Percentiles rank a stretch among this genome's conserved stretches.
These are phyloP conservation scores for Pleodorina starrii DNA, from an alignment of 139 green algal species.

Conservation along the genomic window DNA sequence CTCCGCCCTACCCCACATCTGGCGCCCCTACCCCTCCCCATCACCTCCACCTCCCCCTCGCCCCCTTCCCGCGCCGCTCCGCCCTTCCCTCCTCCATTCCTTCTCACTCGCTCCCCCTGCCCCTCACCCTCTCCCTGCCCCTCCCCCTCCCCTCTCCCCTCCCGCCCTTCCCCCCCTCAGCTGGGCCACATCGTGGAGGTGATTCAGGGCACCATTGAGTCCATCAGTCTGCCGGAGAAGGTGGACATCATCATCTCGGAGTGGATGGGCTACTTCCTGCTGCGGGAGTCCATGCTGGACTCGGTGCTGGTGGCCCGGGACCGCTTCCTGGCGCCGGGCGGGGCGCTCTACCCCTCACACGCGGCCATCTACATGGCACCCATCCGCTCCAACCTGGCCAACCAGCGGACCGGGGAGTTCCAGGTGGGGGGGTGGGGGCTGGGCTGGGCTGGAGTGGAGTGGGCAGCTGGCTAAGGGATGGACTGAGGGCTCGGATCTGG, in stretches of 20 bases:
- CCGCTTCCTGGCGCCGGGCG: constrained; percentile 93
- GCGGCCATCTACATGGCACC: constrained; percentile 92
- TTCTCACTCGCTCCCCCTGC: too few relatives aligned
- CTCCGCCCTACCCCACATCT: too few relatives aligned
- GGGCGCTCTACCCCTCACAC: constrained; percentile 94
- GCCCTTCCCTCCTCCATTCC: too few relatives aligned
- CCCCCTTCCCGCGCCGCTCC: too few relatives aligned
- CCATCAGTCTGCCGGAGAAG: constrained; percentile 96
- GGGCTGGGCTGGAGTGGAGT: too few relatives aligned
- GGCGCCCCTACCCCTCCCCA: too few relatives aligned
- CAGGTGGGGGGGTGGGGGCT: constrained; percentile 71
- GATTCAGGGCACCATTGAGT: constrained; percentile 97
- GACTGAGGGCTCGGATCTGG: too few relatives aligned
- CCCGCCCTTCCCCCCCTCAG: constrained; percentile 53
- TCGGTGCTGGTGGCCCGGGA: constrained; percentile 92
- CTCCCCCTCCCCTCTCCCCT: too few relatives aligned
- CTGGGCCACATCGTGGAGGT: constrained; percentile 88
- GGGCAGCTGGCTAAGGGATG: too few relatives aligned
- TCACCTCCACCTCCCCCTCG: too few relatives aligned
- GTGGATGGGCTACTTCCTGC: constrained; percentile 97
- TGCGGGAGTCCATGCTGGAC: constrained; percentile 98
- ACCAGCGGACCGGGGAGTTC: constrained; percentile 71
- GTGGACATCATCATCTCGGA: constrained; percentile 97
- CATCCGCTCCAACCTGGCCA: constrained; percentile 72
- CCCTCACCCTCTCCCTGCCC: too few relatives aligned